Percentiles rank a stretch among this genome's conserved stretches.
Conservation (phyloP, 2,329 filamentous ascomycete species). For the Aaosphaeria arxii region DNA sequence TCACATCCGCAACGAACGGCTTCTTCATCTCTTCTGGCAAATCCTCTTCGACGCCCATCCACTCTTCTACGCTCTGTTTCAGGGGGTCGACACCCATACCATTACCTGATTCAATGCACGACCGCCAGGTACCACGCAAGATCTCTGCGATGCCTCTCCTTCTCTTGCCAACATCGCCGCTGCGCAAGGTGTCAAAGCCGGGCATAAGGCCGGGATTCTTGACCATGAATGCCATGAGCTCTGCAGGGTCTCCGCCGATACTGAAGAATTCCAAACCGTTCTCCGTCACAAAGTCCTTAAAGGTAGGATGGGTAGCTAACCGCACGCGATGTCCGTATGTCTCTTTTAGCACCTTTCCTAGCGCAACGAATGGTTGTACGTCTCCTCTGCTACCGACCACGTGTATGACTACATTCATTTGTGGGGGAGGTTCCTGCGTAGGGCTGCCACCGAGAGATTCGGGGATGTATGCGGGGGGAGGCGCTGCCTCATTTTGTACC, state of each 20-base stretch:
- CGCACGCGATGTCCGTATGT: slow-evolving; percentile 48
- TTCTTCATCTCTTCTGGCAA: slow-evolving; percentile 31
- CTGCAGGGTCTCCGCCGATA: slow-evolving; percentile 49
- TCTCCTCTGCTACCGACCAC: slow-evolving; percentile 50
- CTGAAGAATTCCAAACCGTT: slow-evolving; percentile 52
- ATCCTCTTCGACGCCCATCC: slow-evolving; percentile 41
- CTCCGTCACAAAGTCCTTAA: slow-evolving; percentile 49
- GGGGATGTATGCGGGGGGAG: slow-evolving; percentile 69
- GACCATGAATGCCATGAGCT: slow-evolving; percentile 76
- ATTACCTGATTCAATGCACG: slow-evolving; percentile 76
- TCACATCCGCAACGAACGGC: slow-evolving; percentile 79
- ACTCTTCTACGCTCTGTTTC: slow-evolving; percentile 53
- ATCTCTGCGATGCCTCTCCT: slow-evolving; percentile 75
- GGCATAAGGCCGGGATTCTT: slow-evolving; percentile 86
- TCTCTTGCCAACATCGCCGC: slow-evolving; percentile 72
- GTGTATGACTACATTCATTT: slow-evolving; percentile 49
- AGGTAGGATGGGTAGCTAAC: slow-evolving; percentile 48
- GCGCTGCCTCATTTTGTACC: slow-evolving; percentile 50
- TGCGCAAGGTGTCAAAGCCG: slow-evolving; percentile 71
- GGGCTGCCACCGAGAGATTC: slow-evolving; percentile 66
- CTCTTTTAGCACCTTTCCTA: slow-evolving; percentile 49
- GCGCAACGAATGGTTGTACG: slow-evolving; percentile 50
- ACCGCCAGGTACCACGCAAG: slow-evolving; percentile 81
- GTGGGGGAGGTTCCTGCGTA: slow-evolving; percentile 52
- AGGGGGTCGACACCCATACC: slow-evolving; percentile 53